Evolutionary conservation across 805 yeast genomes (phyloP).

Genomic region (Candida nonsorbophila): DNA sequence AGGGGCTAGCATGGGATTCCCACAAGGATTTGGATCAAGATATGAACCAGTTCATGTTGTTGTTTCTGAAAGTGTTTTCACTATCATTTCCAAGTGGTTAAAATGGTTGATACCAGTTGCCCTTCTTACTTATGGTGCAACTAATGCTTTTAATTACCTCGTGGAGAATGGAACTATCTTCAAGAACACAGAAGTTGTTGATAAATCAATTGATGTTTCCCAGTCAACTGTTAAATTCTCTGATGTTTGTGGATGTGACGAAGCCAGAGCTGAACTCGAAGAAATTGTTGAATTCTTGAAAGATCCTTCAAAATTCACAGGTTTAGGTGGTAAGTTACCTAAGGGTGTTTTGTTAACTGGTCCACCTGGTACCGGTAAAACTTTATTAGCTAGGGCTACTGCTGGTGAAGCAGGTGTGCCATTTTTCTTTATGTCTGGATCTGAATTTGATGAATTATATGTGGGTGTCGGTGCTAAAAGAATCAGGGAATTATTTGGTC

Average conservation of each 20-base stretch:
- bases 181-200: slow-evolving; percentile 66
- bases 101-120: slow-evolving; percentile 85
- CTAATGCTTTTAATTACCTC: slow-evolving; percentile 70
- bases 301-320: slow-evolving; percentile 94
- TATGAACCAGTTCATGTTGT: slow-evolving; percentile 91
- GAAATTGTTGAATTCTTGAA: slow-evolving; percentile 97
- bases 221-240: slow-evolving; percentile 82
- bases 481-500: slow-evolving; percentile 87
- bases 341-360: slow-evolving; percentile 96
- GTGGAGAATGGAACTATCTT: slow-evolving; percentile 80
- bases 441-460: slow-evolving; percentile 95
- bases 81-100: slow-evolving; percentile 78
- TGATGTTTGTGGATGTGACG: slow-evolving; percentile 97
- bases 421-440: slow-evolving; percentile 96
- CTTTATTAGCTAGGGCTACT: slow-evolving; percentile 92
- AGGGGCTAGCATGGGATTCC: slow-evolving; percentile 9
- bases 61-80: slow-evolving; percentile 77
- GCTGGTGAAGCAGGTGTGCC: slow-evolving; percentile 99
- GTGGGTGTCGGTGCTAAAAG: slow-evolving; percentile 99
- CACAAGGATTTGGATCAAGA: slow-evolving; percentile 52
- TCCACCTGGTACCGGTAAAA: slow-evolving; percentile 99
- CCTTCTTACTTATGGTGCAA: slow-evolving; percentile 72
- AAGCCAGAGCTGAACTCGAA: slow-evolving; percentile 94
- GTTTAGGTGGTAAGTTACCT: slow-evolving; percentile 94
- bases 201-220: slow-evolving; percentile 76